Evolutionary conservation across 2,329 filamentous ascomycete genomes (phyloP).

Genomic region (Cladophialophora carrionii): DNA sequence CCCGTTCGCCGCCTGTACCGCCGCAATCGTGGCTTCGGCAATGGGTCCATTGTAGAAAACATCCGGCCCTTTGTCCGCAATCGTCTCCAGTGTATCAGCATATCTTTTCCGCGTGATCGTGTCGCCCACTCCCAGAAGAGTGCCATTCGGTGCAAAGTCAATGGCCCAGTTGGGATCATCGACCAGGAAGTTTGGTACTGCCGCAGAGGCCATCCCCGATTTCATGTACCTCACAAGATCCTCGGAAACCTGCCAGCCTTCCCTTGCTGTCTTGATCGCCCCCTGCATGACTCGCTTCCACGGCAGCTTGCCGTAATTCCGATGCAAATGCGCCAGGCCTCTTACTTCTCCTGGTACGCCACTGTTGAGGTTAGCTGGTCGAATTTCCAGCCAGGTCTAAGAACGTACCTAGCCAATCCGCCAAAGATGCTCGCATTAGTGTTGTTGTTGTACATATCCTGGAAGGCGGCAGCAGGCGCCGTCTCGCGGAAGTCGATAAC

Average conservation of each 20-base stretch:
- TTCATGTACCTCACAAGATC: conserved; percentile 78
- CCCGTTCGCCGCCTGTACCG: conserved; percentile 71
- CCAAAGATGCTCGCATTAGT: conserved; percentile 68
- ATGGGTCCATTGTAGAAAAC: conserved; percentile 75
- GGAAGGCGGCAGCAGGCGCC: conserved; percentile 76
- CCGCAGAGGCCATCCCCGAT: conserved; percentile 49
- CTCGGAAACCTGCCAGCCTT: conserved; percentile 72
- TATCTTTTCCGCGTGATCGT: conserved; percentile 80
- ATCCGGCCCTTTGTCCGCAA: conserved; percentile 72
- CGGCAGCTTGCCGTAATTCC: conserved; percentile 60
- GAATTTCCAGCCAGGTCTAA: neutral
- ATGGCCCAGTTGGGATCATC: conserved; percentile 78
- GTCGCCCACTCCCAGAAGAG: conserved; percentile 70
- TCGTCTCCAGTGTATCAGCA: conserved; percentile 75
- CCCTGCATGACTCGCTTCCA: conserved; percentile 75
- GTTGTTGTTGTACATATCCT: conserved; percentile 84
- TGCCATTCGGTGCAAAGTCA: conserved; percentile 86
- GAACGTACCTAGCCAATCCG: conserved; percentile 64
- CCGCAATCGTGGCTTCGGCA: conserved; percentile 71
- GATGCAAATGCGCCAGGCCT: conserved; percentile 78
- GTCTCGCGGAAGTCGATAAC: conserved; percentile 88
- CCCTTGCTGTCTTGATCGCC: conserved; percentile 70
- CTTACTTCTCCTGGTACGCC: conserved; percentile 65
- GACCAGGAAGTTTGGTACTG: conserved; percentile 67
- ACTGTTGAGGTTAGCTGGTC: conserved; percentile 43